These are phyloP conservation scores for Cryoendolithus antarcticus DNA, from an alignment of 2,329 filamentous ascomycete genomes.

Conservation along the genomic window DNA sequence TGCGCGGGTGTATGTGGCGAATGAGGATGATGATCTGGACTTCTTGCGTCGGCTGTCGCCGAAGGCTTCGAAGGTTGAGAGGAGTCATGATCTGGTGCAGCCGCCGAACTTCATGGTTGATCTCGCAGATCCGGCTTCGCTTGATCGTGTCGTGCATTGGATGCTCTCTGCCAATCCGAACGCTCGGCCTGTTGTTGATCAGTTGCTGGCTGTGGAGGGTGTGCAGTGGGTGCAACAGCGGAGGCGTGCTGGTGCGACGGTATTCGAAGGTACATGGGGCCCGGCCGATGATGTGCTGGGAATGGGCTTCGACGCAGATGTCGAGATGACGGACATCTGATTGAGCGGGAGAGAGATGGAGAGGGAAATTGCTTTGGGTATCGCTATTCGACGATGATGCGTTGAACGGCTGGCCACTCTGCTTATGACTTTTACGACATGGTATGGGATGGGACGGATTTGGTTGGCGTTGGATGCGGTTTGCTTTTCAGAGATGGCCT, in stretches of 20 bases:
- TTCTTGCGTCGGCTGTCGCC: constrained; percentile 22
- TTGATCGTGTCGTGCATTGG: constrained; percentile 73
- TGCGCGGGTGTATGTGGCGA: too few relatives aligned
- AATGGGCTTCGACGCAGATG: constrained; percentile 34
- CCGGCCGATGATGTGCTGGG: constrained; percentile 52
- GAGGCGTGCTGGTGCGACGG: constrained; percentile 75
- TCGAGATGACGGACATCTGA: constrained; percentile 50
- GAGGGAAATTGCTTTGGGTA: too few relatives aligned
- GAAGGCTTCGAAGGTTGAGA: constrained; percentile 12
- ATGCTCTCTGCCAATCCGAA: constrained; percentile 72
- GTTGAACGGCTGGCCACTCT: too few relatives aligned
- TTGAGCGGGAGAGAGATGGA: neutral
- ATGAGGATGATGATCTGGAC: constrained; percentile 26
- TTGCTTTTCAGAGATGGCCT: too few relatives aligned
- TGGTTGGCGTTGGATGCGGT: too few relatives aligned
- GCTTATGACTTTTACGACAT: too few relatives aligned
- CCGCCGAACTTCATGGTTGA: constrained; percentile 88
- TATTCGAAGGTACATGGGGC: constrained; percentile 94
- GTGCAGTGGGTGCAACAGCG: constrained; percentile 68
- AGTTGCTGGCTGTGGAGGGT: constrained; percentile 61
- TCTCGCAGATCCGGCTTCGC: constrained; percentile 54
- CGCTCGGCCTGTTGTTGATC: constrained; percentile 59
- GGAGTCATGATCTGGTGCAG: constrained; percentile 44
- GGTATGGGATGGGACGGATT: too few relatives aligned
- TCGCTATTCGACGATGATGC: too few relatives aligned